These are phyloP conservation scores for Dictyostelium capitatum DNA, from an alignment of 78 protist species.

Conservation along the genomic window DNA sequence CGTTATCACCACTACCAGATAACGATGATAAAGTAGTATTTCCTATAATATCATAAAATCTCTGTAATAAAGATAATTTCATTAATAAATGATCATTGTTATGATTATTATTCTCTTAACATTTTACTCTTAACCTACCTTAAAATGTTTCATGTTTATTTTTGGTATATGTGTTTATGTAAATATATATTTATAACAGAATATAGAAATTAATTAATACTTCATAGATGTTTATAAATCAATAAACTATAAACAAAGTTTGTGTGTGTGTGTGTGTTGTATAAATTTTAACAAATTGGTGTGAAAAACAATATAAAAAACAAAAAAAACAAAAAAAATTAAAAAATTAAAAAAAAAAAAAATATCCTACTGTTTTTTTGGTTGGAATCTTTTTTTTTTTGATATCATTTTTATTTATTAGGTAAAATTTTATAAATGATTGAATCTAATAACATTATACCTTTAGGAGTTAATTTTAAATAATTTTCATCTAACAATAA, in stretches of 20 bases:
- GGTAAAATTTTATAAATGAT: neutral
- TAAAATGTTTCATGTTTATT: neutral
- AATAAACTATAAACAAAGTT: too few relatives aligned
- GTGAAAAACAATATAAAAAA: neutral
- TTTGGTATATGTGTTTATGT: too few relatives aligned
- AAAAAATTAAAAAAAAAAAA: neutral
- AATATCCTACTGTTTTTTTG: neutral
- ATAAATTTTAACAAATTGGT: neutral
- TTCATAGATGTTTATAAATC: too few relatives aligned
- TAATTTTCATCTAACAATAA: neutral
- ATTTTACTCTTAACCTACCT: neutral
- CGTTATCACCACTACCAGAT: too few relatives aligned
- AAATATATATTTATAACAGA: too few relatives aligned
- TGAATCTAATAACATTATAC: neutral
- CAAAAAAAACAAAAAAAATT: neutral
- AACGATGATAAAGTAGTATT: too few relatives aligned
- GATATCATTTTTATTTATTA: neutral
- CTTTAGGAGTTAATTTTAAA: neutral
- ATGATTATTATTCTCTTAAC: too few relatives aligned
- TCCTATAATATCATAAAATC: too few relatives aligned
- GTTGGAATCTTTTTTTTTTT: neutral
- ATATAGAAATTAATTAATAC: too few relatives aligned
- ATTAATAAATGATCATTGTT: too few relatives aligned
- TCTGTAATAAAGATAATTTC: too few relatives aligned
- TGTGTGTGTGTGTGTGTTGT: neutral